Percentiles rank a stretch among this genome's conserved stretches.
Conservation (phyloP, 1,284 basidiomycete genomes). For the Trametes polyzona region DNA sequence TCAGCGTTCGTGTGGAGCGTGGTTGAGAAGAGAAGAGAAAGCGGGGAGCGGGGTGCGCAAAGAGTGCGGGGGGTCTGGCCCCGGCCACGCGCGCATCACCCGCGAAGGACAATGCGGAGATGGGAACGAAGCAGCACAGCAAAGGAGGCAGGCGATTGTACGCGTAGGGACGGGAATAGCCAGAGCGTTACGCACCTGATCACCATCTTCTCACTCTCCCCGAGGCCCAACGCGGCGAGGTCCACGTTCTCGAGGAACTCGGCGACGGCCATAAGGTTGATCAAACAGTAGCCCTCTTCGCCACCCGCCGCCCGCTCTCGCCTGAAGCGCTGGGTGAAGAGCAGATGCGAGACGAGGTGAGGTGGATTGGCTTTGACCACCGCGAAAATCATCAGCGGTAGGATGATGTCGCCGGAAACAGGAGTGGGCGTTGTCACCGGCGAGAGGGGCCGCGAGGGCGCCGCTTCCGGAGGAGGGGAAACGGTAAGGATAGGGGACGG, state of each 20-base stretch:
- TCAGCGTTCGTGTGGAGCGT: neutral
- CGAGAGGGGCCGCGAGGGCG: conserved; percentile 15
- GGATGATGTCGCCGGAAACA: conserved; percentile 78
- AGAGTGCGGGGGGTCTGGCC: neutral
- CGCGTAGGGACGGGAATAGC: neutral
- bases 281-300: conserved; percentile 89
- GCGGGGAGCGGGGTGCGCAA: conserved; percentile 2
- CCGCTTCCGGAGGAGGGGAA: conserved; percentile 32
- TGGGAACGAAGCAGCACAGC: conserved; percentile 1
- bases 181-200: conserved; percentile 49
- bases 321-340: conserved; percentile 88
- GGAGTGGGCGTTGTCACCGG: conserved; percentile 40
- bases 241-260: conserved; percentile 95
- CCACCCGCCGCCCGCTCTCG: conserved; percentile 70
- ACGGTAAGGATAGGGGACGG: conserved; percentile 33
- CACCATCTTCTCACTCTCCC: conserved; percentile 64
- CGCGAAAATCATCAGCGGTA: conserved; percentile 89
- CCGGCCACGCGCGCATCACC: conserved; percentile 2
- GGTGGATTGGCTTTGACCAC: conserved; percentile 90
- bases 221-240: conserved; percentile 79
- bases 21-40: neutral
- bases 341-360: conserved; percentile 82
- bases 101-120: neutral
- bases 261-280: conserved; percentile 92
- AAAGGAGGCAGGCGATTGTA: neutral